Conservation (phyloP, 192 early-diverging fungal genomes). For the Dimargaris xerosporica region DNA sequence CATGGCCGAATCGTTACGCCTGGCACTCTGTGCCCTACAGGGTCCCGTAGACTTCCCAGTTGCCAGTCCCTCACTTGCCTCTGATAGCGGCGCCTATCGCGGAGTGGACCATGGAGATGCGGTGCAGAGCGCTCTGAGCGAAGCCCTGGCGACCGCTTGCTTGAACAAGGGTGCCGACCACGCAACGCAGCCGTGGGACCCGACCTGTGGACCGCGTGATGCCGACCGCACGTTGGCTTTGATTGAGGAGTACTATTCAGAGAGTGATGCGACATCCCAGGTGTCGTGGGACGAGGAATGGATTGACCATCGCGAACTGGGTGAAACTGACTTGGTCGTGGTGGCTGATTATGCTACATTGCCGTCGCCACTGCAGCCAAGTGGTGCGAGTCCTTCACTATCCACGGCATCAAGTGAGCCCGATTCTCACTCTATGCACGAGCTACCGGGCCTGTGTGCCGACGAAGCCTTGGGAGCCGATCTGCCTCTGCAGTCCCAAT, state of each 20-base stretch:
- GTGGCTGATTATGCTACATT: neutral
- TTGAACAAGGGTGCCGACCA: no score
- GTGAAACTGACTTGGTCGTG: neutral
- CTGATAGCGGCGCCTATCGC: conserved; percentile 17
- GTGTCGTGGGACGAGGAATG: conserved; percentile 3
- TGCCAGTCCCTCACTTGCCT: conserved; percentile 11
- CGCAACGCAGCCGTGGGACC: no score
- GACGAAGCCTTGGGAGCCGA: neutral
- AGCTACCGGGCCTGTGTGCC: neutral
- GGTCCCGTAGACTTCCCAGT: no score
- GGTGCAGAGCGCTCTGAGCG: neutral
- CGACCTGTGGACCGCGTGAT: no score
- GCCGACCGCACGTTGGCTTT: neutral
- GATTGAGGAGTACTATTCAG: conserved; percentile 11
- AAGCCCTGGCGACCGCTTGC: no score
- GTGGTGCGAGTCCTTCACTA: neutral
- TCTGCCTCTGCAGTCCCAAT: conserved; percentile 7
- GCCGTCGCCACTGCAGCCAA: neutral
- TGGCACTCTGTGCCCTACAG: no score
- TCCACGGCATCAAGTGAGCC: neutral
- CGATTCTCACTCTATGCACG: neutral
- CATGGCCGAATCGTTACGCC: neutral
- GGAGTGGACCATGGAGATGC: conserved; percentile 13
- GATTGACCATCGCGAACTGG: conserved; percentile 9
- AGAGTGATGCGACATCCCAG: neutral